phyloP scores from a whole-genome alignment of 352 stramenopile genomes.

The Hyphochytrium catenoides region DNA sequence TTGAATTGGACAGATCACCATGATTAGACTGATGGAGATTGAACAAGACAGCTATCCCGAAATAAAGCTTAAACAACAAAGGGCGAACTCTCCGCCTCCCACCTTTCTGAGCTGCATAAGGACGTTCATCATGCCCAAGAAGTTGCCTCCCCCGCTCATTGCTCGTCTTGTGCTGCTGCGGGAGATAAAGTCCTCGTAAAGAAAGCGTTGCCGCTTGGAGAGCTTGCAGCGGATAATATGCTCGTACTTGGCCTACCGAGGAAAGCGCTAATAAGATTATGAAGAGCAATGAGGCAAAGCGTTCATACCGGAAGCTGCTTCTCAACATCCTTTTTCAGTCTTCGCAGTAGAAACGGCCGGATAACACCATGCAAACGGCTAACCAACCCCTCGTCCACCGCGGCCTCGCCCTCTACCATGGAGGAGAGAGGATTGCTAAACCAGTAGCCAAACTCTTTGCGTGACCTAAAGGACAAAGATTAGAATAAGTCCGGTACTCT shows the following conservation, averaged over 20 bases:
- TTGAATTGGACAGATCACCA: no score
- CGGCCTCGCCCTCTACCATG: conserved; percentile 49
- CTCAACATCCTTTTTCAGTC: conserved; percentile 92
- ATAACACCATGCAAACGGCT: conserved; percentile 88
- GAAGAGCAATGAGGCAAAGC: no score
- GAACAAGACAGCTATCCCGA: no score
- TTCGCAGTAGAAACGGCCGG: conserved; percentile 84
- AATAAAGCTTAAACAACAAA: neutral
- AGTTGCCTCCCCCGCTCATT: conserved; percentile 52
- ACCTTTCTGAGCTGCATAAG: conserved; percentile 95
- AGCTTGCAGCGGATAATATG: conserved; percentile 84
- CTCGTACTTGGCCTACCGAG: conserved; percentile 79
- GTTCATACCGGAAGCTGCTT: conserved; percentile 60
- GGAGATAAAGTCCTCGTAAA: conserved; percentile 98
- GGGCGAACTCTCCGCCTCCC: conserved; percentile 9
- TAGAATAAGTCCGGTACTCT: no score
- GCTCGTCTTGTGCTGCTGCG: conserved; percentile 73
- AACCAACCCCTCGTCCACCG: conserved; percentile 71
- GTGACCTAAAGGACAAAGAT: conserved; percentile 14
- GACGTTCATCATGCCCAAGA: conserved; percentile 99
- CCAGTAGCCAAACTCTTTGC: conserved; percentile 92
- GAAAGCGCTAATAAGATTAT: neutral
- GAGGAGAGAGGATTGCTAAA: conserved; percentile 84
- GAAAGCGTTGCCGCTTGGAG: conserved; percentile 75
- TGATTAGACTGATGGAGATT: conserved; percentile 1